A percentile compares a stretch with the other conserved stretches of the same genome.
These are phyloP conservation scores for Endocalyx cinctus DNA, from an alignment of 2,329 filamentous ascomycete genomes.

Conservation along the genomic window DNA sequence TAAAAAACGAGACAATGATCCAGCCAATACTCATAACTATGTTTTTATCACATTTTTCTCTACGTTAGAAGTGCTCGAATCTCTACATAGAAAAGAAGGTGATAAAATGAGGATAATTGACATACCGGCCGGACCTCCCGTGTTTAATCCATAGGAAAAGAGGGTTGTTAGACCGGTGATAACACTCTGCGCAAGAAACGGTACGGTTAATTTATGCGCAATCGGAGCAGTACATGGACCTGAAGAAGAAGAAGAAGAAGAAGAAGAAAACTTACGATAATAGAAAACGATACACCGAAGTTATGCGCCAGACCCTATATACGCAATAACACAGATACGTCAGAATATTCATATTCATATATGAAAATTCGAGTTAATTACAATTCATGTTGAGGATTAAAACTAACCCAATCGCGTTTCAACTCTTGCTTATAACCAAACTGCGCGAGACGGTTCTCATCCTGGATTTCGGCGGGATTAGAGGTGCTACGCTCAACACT, in stretches of 20 bases:
- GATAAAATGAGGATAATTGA: constrained; percentile 2
- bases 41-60: background rate
- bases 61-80: background rate
- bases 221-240: background rate
- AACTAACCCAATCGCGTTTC: constrained; percentile 45
- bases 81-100: background rate
- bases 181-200: constrained; percentile 39
- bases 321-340: background rate
- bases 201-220: background rate
- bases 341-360: background rate
- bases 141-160: constrained; percentile 51
- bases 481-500: constrained; percentile 20
- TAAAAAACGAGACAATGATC: constrained; percentile 61
- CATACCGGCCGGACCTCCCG: constrained; percentile 43
- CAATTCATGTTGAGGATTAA: background rate
- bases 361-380: background rate
- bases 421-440: constrained; percentile 59
- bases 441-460: constrained; percentile 48
- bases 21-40: constrained; percentile 46
- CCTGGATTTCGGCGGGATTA: constrained; percentile 27
- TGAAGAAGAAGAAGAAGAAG: too few species aligned
- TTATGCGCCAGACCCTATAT: constrained; percentile 46
- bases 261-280: constrained; percentile 47
- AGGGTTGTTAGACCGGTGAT: constrained; percentile 57
- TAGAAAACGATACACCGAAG: constrained; percentile 58